phyloP scores from a whole-genome alignment of 2,329 filamentous ascomycete genomes.

The Pseudocercospora ulei region DNA sequence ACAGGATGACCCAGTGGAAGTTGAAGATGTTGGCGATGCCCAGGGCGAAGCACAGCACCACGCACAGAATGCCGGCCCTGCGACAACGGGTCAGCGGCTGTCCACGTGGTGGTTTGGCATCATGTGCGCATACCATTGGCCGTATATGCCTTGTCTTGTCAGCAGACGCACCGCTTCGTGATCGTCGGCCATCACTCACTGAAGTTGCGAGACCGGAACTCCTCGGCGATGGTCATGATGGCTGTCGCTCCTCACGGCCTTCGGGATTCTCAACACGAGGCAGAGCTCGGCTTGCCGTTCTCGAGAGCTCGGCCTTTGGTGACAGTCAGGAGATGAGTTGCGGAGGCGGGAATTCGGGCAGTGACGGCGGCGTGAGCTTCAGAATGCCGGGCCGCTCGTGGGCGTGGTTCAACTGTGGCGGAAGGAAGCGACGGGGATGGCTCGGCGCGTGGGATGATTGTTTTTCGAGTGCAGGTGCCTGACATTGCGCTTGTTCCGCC shows the following conservation, averaged over 20 bases:
- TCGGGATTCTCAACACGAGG: not conserved
- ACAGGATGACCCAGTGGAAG: conserved; percentile 50
- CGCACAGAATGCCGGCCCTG: conserved; percentile 51
- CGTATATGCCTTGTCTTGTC: conserved; percentile 50
- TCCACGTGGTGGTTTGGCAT: not conserved
- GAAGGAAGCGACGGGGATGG: not conserved
- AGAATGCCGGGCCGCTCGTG: not conserved
- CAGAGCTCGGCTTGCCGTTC: not conserved
- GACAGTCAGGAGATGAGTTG: not conserved
- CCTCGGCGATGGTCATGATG: conserved; percentile 51
- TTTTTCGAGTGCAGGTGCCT: conserved; percentile 2
- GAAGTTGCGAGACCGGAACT: conserved; percentile 57
- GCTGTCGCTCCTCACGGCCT: not conserved
- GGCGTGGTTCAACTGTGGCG: conserved; percentile 1
- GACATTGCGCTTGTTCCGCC: conserved; percentile 3
- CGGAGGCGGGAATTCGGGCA: too few relatives aligned
- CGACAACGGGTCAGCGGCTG: not conserved
- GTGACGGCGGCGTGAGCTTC: not conserved
- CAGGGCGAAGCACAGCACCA: conserved; percentile 56
- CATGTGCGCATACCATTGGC: conserved; percentile 51
- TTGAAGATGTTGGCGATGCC: conserved; percentile 61
- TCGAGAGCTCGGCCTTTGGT: conserved; percentile 5
- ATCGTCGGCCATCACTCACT: conserved; percentile 44
- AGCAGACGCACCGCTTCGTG: conserved; percentile 2
- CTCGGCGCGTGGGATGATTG: not conserved